These are phyloP conservation scores for Alternaria sp. DNA, from an alignment of 2,329 filamentous ascomycete genomes.

Conservation along the genomic window DNA sequence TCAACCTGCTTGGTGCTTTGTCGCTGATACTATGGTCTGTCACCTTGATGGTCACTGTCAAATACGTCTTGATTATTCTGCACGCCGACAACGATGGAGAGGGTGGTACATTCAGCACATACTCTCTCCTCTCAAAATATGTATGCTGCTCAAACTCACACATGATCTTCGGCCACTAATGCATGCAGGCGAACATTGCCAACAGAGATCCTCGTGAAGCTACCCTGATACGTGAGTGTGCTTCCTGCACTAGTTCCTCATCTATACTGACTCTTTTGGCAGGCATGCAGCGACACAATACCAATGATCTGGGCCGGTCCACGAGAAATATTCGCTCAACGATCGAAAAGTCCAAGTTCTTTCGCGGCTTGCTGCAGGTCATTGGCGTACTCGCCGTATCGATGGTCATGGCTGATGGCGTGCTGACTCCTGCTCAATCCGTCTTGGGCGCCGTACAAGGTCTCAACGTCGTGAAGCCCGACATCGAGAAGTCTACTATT, in stretches of 20 bases:
- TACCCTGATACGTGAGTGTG: constrained; percentile 57
- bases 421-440: constrained; percentile 75
- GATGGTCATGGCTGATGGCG: constrained; percentile 73
- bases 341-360: constrained; percentile 65
- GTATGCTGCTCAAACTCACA: constrained; percentile 36
- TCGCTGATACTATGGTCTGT: constrained; percentile 76
- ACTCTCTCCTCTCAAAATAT: constrained; percentile 68
- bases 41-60: constrained; percentile 73
- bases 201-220: constrained; percentile 66
- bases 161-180: not conserved
- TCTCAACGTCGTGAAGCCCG: constrained; percentile 64
- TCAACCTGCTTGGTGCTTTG: constrained; percentile 70
- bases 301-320: constrained; percentile 63
- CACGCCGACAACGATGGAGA: constrained; percentile 75
- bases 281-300: constrained; percentile 66
- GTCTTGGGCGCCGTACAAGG: constrained; percentile 74
- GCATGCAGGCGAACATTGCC: constrained; percentile 65
- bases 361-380: constrained; percentile 65
- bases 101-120: constrained; percentile 74
- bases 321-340: constrained; percentile 64
- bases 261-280: constrained; percentile 3
- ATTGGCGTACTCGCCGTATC: constrained; percentile 72
- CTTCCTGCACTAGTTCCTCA: not conserved
- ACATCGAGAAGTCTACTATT: constrained; percentile 66
- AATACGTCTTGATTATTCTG: constrained; percentile 73